Percentiles rank a stretch among this genome's conserved stretches.
Conservation (phyloP, 2,329 filamentous ascomycete genomes). For the Fusarium sp. region DNA sequence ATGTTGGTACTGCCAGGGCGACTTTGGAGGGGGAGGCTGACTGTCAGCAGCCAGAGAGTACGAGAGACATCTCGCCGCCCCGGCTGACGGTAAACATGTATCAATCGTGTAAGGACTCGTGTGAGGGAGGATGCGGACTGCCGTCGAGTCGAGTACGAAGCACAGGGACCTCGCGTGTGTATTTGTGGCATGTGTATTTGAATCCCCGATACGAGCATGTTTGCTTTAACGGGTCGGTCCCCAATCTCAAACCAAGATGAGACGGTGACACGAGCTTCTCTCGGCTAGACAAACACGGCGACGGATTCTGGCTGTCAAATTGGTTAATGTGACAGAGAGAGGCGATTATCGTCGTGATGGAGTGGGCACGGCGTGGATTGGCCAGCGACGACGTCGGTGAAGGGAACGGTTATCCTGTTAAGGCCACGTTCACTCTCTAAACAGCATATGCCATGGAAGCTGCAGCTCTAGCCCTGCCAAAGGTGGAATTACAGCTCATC, state of each 20-base stretch:
- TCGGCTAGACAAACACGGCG: conserved; percentile 20
- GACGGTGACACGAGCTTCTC: conserved; percentile 20
- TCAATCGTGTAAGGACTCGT: neutral
- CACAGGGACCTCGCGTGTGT: neutral
- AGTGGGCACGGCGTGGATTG: conserved; percentile 26
- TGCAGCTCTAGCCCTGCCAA: conserved; percentile 26
- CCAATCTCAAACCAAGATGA: conserved; percentile 34
- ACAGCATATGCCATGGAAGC: conserved; percentile 28
- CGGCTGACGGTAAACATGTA: conserved; percentile 15
- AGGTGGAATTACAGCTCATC: conserved; percentile 48
- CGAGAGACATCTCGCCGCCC: too few species aligned
- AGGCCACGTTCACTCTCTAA: conserved; percentile 30
- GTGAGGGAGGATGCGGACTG: neutral
- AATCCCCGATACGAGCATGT: conserved; percentile 27
- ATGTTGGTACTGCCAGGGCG: neutral
- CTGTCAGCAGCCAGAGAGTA: too few species aligned
- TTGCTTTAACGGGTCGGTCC: conserved; percentile 16
- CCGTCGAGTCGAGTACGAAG: conserved; percentile 12
- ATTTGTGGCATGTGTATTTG: neutral
- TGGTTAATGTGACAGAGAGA: conserved; percentile 25
- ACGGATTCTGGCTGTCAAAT: conserved; percentile 30
- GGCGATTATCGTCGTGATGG: conserved; percentile 24
- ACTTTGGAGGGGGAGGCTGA: neutral
- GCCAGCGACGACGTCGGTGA: conserved; percentile 6
- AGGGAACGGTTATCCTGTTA: conserved; percentile 21